Evolutionary conservation across 202 grass and related monocot genomes (phyloP).

Genomic region (Zoysia matrella): DNA sequence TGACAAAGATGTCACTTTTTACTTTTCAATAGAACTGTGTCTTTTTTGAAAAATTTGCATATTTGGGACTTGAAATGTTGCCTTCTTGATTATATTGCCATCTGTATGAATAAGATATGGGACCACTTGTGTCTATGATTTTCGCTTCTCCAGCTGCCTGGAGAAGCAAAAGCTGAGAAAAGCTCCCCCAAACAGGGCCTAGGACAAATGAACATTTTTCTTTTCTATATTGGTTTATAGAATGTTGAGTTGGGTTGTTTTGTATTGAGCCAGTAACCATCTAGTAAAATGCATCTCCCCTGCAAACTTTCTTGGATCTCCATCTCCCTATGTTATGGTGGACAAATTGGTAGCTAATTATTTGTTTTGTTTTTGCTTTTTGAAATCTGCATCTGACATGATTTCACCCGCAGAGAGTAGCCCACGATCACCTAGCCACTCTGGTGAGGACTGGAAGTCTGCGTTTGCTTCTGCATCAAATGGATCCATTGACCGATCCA

Average conservation of each 20-base stretch:
- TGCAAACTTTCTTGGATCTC: conserved; percentile 10
- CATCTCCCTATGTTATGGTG: not conserved
- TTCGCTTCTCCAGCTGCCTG: too few relatives aligned
- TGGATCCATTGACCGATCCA: conserved; percentile 59
- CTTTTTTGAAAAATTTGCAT: too few relatives aligned
- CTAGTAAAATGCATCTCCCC: not conserved
- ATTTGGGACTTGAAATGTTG: too few relatives aligned
- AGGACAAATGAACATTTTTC: not conserved
- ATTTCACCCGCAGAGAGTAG: conserved; percentile 61
- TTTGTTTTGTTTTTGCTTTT: conserved; percentile 20
- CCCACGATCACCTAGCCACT: conserved; percentile 51
- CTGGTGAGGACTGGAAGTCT: conserved; percentile 87
- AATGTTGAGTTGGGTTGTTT: too few relatives aligned
- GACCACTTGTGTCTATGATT: too few relatives aligned
- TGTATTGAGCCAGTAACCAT: not conserved
- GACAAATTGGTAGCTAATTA: conserved; percentile 6
- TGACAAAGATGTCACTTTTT: too few relatives aligned
- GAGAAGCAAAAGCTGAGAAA: too few relatives aligned
- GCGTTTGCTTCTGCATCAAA: conserved; percentile 80
- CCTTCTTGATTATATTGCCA: too few relatives aligned
- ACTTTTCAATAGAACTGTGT: too few relatives aligned
- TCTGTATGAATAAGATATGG: too few relatives aligned
- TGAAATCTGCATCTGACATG: conserved; percentile 28
- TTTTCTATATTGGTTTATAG: too few relatives aligned
- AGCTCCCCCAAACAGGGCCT: too few relatives aligned